These are phyloP conservation scores for Pichia sp. DNA, from an alignment of 1,139 yeast species.

Conservation along the genomic window DNA sequence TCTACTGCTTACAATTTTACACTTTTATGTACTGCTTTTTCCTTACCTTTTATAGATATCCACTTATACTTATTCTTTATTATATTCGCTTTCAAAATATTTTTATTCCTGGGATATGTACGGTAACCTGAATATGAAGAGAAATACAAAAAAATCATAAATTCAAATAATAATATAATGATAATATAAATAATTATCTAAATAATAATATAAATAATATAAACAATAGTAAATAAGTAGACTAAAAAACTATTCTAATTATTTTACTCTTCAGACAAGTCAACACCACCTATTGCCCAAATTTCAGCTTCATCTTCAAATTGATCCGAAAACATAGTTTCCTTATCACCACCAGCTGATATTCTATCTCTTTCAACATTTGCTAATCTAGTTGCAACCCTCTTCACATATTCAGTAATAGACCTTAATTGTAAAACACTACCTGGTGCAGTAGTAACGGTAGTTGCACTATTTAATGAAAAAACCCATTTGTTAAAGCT, in stretches of 20 bases:
- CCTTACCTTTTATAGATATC: background rate
- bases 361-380: slow-evolving; percentile 79
- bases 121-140: background rate
- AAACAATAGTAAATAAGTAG: background rate
- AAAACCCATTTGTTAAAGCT: slow-evolving; percentile 58
- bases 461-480: slow-evolving; percentile 19
- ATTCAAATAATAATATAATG: background rate
- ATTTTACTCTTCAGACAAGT: slow-evolving; percentile 28
- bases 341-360: slow-evolving; percentile 87
- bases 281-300: slow-evolving; percentile 80
- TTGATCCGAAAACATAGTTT: slow-evolving; percentile 75
- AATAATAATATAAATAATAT: no score
- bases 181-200: no score
- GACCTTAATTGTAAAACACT: slow-evolving; percentile 60
- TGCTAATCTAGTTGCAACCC: slow-evolving; percentile 83
- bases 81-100: background rate
- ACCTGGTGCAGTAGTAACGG: slow-evolving; percentile 39
- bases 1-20: background rate
- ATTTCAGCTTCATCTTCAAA: slow-evolving; percentile 82
- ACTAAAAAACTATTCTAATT: background rate
- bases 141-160: background rate
- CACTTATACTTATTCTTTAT: background rate
- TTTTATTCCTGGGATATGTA: background rate
- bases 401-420: slow-evolving; percentile 76
- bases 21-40: background rate